Conservation (phyloP, 495 filamentous ascomycete genomes). For the Daldinia bambusicola region DNA sequence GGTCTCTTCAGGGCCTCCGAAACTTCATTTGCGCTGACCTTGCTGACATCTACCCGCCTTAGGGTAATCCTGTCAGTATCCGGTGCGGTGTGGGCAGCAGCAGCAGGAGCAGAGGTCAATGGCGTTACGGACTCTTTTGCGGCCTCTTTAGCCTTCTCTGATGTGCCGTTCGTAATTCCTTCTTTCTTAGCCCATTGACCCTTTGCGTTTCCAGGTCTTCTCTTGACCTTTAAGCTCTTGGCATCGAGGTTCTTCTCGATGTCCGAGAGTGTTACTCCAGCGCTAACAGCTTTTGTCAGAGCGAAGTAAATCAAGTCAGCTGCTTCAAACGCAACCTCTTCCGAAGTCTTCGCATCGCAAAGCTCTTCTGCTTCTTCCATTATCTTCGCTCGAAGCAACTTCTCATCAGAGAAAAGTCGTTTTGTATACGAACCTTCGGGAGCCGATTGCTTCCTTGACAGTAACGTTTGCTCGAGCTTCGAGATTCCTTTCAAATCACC, state of each 20-base stretch:
- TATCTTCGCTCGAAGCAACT: conserved; percentile 91
- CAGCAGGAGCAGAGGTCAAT: conserved; percentile 39
- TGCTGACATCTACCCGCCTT: conserved; percentile 76
- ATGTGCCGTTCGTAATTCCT: conserved; percentile 63
- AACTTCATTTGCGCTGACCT: conserved; percentile 68
- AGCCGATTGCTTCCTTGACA: conserved; percentile 79
- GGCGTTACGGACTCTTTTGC: conserved; percentile 43
- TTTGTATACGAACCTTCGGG: conserved; percentile 93
- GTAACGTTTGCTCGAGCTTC: conserved; percentile 84
- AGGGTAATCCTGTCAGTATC: conserved; percentile 78
- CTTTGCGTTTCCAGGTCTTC: conserved; percentile 93
- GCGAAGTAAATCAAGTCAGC: conserved; percentile 97
- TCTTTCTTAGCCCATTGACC: conserved; percentile 86
- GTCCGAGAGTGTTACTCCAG: conserved; percentile 85
- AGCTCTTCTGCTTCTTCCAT: conserved; percentile 98
- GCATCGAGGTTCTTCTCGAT: conserved; percentile 91
- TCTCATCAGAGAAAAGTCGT: conserved; percentile 87
- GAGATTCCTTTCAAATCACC: conserved; percentile 83
- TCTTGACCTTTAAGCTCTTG: conserved; percentile 92
- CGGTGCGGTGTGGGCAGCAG: conserved; percentile 56
- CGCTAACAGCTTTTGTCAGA: conserved; percentile 82
- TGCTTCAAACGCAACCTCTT: conserved; percentile 91
- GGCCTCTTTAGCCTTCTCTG: conserved; percentile 53
- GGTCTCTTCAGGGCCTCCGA: conserved; percentile 80
- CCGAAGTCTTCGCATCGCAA: conserved; percentile 81